Percentiles rank a stretch among this genome's conserved stretches.
These are phyloP conservation scores for Chenopodium quinoa DNA, from an alignment of 148 eudicot species.

Conservation along the genomic window DNA sequence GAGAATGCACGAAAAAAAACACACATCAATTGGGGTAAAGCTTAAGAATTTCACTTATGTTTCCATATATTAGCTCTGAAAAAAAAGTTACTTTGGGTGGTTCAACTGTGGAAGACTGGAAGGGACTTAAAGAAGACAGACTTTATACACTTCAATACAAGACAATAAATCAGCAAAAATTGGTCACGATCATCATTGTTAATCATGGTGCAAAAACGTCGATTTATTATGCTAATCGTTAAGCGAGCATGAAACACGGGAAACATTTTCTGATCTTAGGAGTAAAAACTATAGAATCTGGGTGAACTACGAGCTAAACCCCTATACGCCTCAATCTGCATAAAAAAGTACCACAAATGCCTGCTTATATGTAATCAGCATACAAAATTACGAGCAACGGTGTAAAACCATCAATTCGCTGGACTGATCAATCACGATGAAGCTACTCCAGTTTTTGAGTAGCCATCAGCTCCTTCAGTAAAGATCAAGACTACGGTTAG, in stretches of 20 bases:
- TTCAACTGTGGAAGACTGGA: background rate
- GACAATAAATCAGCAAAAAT: background rate
- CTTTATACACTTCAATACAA: background rate
- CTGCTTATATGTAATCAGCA: background rate
- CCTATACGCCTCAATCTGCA: background rate
- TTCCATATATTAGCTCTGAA: no score
- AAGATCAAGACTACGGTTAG: conserved; percentile 3
- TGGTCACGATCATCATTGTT: background rate
- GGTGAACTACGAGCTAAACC: background rate
- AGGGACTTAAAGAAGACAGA: background rate
- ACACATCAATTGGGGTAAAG: no score
- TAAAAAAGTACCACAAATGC: background rate
- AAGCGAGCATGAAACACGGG: conserved; percentile 4
- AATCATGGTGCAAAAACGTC: background rate
- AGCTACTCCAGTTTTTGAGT: conserved; percentile 1
- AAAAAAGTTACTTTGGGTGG: background rate
- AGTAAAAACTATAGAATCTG: background rate
- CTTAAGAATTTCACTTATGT: no score
- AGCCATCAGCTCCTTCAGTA: conserved; percentile 11
- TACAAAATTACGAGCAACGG: background rate
- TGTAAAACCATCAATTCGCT: background rate
- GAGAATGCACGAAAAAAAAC: no score
- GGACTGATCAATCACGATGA: background rate
- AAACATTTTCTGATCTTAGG: background rate
- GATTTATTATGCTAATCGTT: background rate